These are phyloP conservation scores for Castanopsis chinensis DNA, from an alignment of 306 rosid genomes.

Conservation along the genomic window DNA sequence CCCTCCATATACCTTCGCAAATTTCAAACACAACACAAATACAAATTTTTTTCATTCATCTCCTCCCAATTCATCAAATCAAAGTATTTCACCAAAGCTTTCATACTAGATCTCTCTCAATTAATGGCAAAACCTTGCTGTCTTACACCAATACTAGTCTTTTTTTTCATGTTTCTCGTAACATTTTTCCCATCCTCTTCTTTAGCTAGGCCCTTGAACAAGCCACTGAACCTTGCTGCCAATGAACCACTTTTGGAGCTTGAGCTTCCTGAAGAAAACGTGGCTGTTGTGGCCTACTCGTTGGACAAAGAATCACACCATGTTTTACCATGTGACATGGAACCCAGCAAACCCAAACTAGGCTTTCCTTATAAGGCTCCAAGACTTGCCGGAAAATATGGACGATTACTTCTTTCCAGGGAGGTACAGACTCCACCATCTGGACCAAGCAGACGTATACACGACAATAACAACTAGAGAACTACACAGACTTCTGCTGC, in stretches of 20 bases:
- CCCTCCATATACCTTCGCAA: no score
- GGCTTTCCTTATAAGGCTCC: background rate
- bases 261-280: conserved; percentile 24
- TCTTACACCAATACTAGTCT: background rate
- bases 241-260: conserved; percentile 1
- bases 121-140: conserved; percentile 29
- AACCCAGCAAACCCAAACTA: background rate
- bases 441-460: conserved; percentile 61
- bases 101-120: background rate
- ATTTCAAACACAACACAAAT: background rate
- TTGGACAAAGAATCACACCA: background rate
- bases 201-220: conserved; percentile 33
- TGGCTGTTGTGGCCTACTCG: background rate
- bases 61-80: background rate
- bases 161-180: conserved; percentile 12
- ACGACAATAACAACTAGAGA: conserved; percentile 17
- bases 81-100: background rate
- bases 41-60: background rate
- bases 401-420: conserved; percentile 58
- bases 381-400: conserved; percentile 30
- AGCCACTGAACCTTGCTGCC: background rate
- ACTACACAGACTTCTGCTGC: background rate
- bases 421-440: conserved; percentile 42
- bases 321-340: conserved; percentile 12
- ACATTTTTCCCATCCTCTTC: conserved; percentile 11